Percentiles rank a stretch among this genome's conserved stretches.
phyloP scores from a whole-genome alignment of 129 eudicot species.

The Flaveria robusta region DNA sequence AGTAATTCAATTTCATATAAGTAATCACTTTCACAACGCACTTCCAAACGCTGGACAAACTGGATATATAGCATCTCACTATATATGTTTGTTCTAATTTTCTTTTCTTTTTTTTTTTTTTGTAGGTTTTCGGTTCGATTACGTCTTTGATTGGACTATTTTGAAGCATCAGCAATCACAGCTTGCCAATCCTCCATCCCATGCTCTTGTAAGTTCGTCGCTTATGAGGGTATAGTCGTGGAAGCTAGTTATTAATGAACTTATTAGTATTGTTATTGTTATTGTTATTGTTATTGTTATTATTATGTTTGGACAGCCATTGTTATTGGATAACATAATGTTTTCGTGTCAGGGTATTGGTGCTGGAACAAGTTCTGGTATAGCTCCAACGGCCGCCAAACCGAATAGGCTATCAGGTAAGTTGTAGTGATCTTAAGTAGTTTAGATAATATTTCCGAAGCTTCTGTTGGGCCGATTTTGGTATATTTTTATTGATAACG shows the following conservation, averaged over 20 bases:
- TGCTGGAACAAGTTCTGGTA: constrained; percentile 89
- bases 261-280: neutral
- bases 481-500: neutral
- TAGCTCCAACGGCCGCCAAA: constrained; percentile 66
- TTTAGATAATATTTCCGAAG: neutral
- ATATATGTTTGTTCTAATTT: neutral
- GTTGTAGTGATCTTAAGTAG: neutral
- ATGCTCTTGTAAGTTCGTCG: constrained; percentile 72
- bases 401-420: constrained; percentile 63
- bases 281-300: neutral
- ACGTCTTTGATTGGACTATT: constrained; percentile 95
- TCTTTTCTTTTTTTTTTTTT: too few relatives aligned
- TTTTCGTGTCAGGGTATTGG: constrained; percentile 56
- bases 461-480: neutral
- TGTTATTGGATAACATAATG: constrained; percentile 16
- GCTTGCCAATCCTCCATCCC: constrained; percentile 90
- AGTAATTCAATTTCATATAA: neutral
- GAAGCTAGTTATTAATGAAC: neutral
- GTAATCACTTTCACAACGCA: neutral
- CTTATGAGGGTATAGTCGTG: neutral
- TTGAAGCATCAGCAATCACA: constrained; percentile 95
- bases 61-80: neutral
- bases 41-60: neutral
- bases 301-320: neutral
- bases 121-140: constrained; percentile 96